Base-by-base conservation (phyloP, 2,329 filamentous ascomycete species). In the Fusarium nygamai region DNA sequence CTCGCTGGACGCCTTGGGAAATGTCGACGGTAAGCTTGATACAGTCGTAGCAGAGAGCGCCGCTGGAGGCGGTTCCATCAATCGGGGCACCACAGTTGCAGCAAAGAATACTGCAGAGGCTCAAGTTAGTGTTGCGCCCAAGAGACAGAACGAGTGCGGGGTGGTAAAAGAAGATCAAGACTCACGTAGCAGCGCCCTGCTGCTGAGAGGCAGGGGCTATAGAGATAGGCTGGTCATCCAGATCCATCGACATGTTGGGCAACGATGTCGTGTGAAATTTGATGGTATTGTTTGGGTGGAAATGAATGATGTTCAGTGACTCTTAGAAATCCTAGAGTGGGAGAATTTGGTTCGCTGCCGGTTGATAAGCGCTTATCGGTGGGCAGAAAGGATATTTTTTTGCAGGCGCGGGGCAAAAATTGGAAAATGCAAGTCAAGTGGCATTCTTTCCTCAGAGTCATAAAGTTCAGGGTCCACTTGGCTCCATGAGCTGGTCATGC, bases 31-130 rank as follows among this genome's bases (percentile, higher is more conserved):
- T 97, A 77, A 97, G 90, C 83, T 97, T 98, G 81, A 98, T 91
- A 84, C 96, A 98, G 87, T 98, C 96, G 83, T 94, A 94, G 86
- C 96, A 99, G 65, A 98, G 92, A 46, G 96, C 95, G 71, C 95
- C 95, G 61, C 93, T 92, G 33, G 94, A 88, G 20, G 91, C 91
- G 24, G 95, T 98, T 83, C 96, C 96, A 84, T 98, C 95, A 80
- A 99, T 98, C 44, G 96, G 92, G 69, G 94, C 95, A 81, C 96
- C 96, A 84, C 96, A 99, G 88, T 98, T 98, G 87, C 94, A 98
- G 85, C 96, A 99, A 67, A 99, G 93, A 81, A 98, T 98, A 56
- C 82, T 84, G 58, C 24, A 57, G 20, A 39, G 10, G 27, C 31
- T 11, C 47, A 19, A n/a, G 20, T 75, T 54, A 75, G 68, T 64